Evolutionary conservation across 192 early-diverging fungal species (phyloP), one percentile per base, ranked within the genome.

Genomic region (Coemansia guatemalensis): DNA sequence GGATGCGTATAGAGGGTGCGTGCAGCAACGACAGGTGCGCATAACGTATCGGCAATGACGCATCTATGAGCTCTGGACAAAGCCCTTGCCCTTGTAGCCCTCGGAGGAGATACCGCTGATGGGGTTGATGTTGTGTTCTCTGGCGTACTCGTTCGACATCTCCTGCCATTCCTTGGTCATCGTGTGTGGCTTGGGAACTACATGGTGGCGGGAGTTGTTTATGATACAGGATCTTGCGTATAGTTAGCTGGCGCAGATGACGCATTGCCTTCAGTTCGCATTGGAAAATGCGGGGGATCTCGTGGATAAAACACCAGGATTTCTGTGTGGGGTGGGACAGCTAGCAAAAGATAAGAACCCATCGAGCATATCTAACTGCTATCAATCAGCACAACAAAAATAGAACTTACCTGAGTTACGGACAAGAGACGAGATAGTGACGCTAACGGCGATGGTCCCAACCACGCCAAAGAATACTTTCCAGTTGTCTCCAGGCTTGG

Each of bases 151-250:
- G 85, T 90, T 91, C 65, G 89, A 82, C 48, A 89, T 90, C 78
- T 91, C 88, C 75, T 93, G 84, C 91, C 91, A 93, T 83, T 93
- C 89, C 85, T 87, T 88, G 84, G 57, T 89, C 64, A 87, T 71
- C 52, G 90, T 93, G 53, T 59, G 69, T 48, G 85, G 88, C 64
- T 78, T 84, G 62, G 85, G 85, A 50, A 76, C 73, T 77, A 85
- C 88, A 87, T 23, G n/a, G 39, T 29, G 47, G 26, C 23, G 48
- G 24, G 51, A 11, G 35, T 39, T 11, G 35, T 11, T 39, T 39
- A 11, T 39, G 35, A 39, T 39, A 11, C 35, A 39, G 9, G 35
- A 9, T 12, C 3, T 39, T 39, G 35, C 11, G 35, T 39, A 39
- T 9, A 39, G 11, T 39, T 39, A 39, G 35, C 9, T 39, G 9